Evolutionary conservation across 2,329 filamentous ascomycete genomes (phyloP).

Genomic region (Penicillium griseofulvum): DNA sequence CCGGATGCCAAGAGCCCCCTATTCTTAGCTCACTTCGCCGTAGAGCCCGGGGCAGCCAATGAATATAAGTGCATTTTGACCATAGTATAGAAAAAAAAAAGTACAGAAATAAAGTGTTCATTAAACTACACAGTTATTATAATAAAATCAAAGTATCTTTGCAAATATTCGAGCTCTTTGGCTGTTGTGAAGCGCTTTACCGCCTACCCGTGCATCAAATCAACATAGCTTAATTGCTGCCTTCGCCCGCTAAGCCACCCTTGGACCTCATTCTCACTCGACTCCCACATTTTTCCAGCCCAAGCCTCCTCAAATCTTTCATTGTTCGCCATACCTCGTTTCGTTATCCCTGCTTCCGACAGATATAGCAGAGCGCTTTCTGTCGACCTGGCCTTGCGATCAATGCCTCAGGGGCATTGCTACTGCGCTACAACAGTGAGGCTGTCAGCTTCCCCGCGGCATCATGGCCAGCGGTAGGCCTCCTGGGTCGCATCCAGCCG

Average conservation of each 20-base stretch:
- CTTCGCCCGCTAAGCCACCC: conserved; percentile 26
- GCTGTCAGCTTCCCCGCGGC: conserved; percentile 37
- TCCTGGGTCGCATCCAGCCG: conserved; percentile 48
- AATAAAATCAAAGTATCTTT: not conserved
- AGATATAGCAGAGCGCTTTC: conserved; percentile 9
- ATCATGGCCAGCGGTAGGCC: conserved; percentile 54
- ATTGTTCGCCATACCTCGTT: conserved; percentile 3
- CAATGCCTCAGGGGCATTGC: conserved; percentile 41
- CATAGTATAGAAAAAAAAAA: not conserved
- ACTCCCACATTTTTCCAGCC: conserved; percentile 2
- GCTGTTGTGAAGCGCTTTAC: conserved; percentile 14
- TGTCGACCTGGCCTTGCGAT: conserved; percentile 19
- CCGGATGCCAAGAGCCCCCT: conserved; percentile 15
- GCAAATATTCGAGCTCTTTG: not conserved
- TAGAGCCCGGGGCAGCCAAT: not conserved
- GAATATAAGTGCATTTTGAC: not conserved
- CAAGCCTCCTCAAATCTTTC: not conserved
- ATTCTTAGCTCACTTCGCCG: conserved; percentile 13
- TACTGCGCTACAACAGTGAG: conserved; percentile 26
- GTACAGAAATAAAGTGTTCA: not conserved
- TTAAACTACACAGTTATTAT: not conserved
- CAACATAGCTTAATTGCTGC: conserved; percentile 21
- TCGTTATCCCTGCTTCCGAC: not conserved
- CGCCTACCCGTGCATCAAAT: conserved; percentile 22
- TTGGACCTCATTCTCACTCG: conserved; percentile 9